phyloP scores from a whole-genome alignment of 805 yeast species.

The Suhomyces pyralidae region DNA sequence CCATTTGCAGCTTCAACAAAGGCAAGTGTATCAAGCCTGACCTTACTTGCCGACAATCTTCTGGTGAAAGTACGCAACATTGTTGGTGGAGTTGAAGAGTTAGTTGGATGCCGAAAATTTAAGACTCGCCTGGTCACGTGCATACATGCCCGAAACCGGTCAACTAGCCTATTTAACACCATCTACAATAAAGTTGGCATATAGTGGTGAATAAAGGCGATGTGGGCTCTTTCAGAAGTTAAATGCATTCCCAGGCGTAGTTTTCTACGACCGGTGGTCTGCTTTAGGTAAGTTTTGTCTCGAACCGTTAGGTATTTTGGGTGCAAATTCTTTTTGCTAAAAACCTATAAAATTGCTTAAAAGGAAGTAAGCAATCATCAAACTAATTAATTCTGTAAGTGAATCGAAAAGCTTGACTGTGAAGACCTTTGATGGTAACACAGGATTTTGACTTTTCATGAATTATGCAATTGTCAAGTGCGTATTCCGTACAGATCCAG shows the following conservation, averaged over 20 bases:
- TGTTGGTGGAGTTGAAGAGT: background rate
- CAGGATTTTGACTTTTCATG: background rate
- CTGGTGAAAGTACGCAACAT: conserved; percentile 11
- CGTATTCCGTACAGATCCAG: background rate
- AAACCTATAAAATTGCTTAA: background rate
- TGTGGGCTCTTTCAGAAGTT: background rate
- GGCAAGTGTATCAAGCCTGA: conserved; percentile 56
- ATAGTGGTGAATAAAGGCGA: background rate
- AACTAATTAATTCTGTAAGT: background rate
- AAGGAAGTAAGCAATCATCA: background rate
- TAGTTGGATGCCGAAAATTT: background rate
- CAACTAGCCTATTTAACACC: background rate
- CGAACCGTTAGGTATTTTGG: background rate
- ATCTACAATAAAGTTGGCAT: background rate
- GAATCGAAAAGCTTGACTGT: background rate
- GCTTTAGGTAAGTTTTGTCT: background rate
- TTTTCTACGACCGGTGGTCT: background rate
- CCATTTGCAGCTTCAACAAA: conserved; percentile 64
- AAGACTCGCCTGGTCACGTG: background rate
- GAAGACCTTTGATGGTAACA: too few species aligned
- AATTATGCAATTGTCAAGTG: background rate
- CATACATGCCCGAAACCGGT: background rate
- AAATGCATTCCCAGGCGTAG: background rate
- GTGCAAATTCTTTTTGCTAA: background rate
- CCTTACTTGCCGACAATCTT: conserved; percentile 42